Evolutionary conservation across 352 stramenopile species (phyloP).

Genomic region (Saprolegnia diclina): DNA sequence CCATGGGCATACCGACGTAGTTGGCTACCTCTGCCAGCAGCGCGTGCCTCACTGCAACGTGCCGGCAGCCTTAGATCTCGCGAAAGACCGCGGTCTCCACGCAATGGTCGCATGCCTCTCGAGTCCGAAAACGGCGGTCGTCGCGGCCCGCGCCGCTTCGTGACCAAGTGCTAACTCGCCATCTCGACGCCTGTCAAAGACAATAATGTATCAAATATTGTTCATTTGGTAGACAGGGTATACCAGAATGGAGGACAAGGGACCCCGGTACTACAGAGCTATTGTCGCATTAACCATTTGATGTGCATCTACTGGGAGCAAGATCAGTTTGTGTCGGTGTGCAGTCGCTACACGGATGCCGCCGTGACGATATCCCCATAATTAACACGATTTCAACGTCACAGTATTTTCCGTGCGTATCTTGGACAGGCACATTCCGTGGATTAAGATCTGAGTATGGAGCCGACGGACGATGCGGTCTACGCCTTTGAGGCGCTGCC

Average conservation of each 20-base stretch:
- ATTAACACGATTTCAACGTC: too few relatives aligned
- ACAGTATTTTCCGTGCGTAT: not conserved
- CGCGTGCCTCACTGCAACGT: not conserved
- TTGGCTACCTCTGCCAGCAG: not conserved
- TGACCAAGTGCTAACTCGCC: not conserved
- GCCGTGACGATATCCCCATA: too few relatives aligned
- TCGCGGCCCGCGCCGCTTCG: not conserved
- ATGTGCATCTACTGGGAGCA: too few relatives aligned
- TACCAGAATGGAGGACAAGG: too few relatives aligned
- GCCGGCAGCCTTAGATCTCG: not conserved
- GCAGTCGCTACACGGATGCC: too few relatives aligned
- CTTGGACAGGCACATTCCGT: not conserved
- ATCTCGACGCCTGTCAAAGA: too few relatives aligned
- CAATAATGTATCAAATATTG: not conserved
- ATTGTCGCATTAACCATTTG: too few relatives aligned
- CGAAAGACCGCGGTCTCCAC: not conserved
- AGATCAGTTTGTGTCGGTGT: too few relatives aligned
- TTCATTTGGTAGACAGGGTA: not conserved
- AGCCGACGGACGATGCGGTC: not conserved
- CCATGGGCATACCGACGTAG: constrained; percentile 5
- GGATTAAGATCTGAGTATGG: not conserved
- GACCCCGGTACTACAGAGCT: too few relatives aligned
- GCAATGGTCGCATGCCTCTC: not conserved
- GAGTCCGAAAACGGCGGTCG: too few relatives aligned
- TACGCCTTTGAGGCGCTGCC: constrained; percentile 44